A percentile compares a stretch with the other conserved stretches of the same genome.
Evolutionary conservation across 2,329 filamentous ascomycete genomes (phyloP).

Genomic region (Malbranchea zuffiana): DNA sequence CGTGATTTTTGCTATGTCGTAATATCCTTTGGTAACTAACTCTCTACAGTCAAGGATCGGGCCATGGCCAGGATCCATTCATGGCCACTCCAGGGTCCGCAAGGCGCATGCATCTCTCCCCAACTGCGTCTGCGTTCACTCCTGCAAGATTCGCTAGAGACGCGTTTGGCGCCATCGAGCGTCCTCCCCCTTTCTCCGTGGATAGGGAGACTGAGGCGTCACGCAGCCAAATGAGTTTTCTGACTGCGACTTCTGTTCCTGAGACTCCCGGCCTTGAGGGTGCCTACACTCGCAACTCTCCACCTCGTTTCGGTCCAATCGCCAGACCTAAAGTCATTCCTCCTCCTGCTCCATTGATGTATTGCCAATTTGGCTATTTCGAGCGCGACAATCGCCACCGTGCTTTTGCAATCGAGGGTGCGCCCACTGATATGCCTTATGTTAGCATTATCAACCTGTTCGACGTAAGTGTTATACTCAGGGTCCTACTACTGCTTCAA

Average conservation of each 20-base stretch:
- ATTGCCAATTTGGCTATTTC: slow-evolving; percentile 16
- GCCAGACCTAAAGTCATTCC: slow-evolving; percentile 14
- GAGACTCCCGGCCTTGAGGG: slow-evolving; percentile 13
- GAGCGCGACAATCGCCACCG: slow-evolving; percentile 22
- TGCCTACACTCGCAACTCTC: slow-evolving; percentile 12
- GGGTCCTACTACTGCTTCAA: slow-evolving; percentile 2
- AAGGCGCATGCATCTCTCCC: slow-evolving; percentile 42
- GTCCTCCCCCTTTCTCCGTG: slow-evolving; percentile 13
- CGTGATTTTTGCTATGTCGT: slow-evolving; percentile 1
- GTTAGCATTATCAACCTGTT: slow-evolving; percentile 30
- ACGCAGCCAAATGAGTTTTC: slow-evolving; percentile 15
- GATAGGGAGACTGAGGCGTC: slow-evolving; percentile 7
- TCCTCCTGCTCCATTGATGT: slow-evolving; percentile 10
- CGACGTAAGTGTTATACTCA: slow-evolving; percentile 24
- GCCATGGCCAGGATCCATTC: slow-evolving; percentile 23
- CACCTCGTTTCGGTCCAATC: slow-evolving; percentile 19
- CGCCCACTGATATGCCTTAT: slow-evolving; percentile 24
- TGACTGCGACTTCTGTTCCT: slow-evolving; percentile 17
- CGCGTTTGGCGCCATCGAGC: slow-evolving; percentile 10
- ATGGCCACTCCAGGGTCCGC: slow-evolving; percentile 15
- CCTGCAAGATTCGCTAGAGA: slow-evolving; percentile 32
- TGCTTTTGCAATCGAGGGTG: slow-evolving; percentile 26
- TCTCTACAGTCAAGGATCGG: slow-evolving; percentile 7
- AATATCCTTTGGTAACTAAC: slow-evolving; percentile 1
- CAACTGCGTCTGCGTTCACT: slow-evolving; percentile 52